phyloP scores from a whole-genome alignment of 139 green algal species.

The Mesotaenium endlicherianum region DNA sequence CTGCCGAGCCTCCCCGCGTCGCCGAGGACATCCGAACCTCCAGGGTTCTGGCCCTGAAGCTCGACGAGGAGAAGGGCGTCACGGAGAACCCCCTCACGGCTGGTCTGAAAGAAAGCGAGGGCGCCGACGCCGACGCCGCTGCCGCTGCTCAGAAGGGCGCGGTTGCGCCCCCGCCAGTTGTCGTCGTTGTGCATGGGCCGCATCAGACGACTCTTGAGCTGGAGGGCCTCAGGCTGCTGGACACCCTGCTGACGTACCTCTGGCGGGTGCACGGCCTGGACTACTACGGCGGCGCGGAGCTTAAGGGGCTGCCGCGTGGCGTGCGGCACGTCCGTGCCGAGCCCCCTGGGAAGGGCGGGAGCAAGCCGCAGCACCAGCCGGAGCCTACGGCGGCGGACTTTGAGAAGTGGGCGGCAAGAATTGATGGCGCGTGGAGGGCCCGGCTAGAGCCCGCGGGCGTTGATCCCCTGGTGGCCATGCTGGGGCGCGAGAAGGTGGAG shows the following conservation, averaged over 20 bases:
- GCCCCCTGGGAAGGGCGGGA: background rate
- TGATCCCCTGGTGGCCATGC: conserved; percentile 39
- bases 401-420: conserved; percentile 18
- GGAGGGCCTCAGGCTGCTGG: conserved; percentile 58
- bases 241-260: conserved; percentile 83
- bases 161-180: background rate
- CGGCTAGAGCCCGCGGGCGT: background rate
- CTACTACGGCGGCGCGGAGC: conserved; percentile 71
- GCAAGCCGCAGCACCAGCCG: background rate
- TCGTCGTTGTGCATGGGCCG: background rate
- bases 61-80: conserved; percentile 80
- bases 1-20: background rate
- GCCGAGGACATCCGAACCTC: conserved; percentile 61
- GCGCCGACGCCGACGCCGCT: background rate
- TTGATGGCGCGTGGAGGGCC: conserved; percentile 17
- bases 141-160: conserved; percentile 1
- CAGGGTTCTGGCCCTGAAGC: conserved; percentile 58
- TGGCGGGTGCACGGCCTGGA: conserved; percentile 88
- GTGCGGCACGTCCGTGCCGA: conserved; percentile 13
- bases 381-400: background rate
- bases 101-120: conserved; percentile 3
- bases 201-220: background rate
- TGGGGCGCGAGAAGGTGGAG: conserved; percentile 27
- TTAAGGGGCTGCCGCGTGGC: conserved; percentile 26
- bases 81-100: conserved; percentile 33